Evolutionary conservation across 2,329 filamentous ascomycete genomes (phyloP), one percentile per base, ranked within the genome.

Genomic region (Thermochaetoides dissita): DNA sequence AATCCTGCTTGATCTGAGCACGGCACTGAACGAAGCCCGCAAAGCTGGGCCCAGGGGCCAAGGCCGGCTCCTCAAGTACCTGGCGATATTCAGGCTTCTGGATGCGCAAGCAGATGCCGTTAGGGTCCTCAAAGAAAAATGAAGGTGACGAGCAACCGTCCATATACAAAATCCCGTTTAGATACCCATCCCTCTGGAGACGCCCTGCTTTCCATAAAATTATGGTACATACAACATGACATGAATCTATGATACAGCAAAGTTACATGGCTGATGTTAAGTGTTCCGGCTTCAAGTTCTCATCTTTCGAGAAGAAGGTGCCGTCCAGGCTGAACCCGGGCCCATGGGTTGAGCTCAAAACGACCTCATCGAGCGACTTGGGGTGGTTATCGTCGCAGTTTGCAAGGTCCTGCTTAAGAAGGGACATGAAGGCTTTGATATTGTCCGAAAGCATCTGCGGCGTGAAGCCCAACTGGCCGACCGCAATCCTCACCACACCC

Each of bases 241-340:
- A 42, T 49, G 45, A 36, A 49, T 43, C 44, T 51, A 49, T 55
- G 42, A 44, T 51, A 52, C 50, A 53, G 28, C 39, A 34, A 43
- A 36, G 29, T 10, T n/a, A 7, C 10, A 8, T 76, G 46, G 68
- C 64, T 17, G 66, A 66, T 40, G 68, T 63, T 52, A 81, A 55
- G 47, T 73, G 63, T 37, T 64, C 68, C 28, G 71, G 64, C 36
- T 67, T 66, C 38, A 81, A 59, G 39, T 63, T 66, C 46, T 76
- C 76, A 46, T 75, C 70, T 5, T 71, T 67, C 41, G 79, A 69
- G 54, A 65, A 76, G 60, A 91, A 83, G 42, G 81, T 76, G 44
- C 88, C 89, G 58, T 76, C 94, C 59, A 98, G 64, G 58, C 80
- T 86, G 66, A 98, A 77, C 0, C 86, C 89, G 1, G 91, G 88